A percentile compares a stretch with the other conserved stretches of the same genome.
Conservation (phyloP, 495 filamentous ascomycete genomes). For the Annulohypoxylon bovei region DNA sequence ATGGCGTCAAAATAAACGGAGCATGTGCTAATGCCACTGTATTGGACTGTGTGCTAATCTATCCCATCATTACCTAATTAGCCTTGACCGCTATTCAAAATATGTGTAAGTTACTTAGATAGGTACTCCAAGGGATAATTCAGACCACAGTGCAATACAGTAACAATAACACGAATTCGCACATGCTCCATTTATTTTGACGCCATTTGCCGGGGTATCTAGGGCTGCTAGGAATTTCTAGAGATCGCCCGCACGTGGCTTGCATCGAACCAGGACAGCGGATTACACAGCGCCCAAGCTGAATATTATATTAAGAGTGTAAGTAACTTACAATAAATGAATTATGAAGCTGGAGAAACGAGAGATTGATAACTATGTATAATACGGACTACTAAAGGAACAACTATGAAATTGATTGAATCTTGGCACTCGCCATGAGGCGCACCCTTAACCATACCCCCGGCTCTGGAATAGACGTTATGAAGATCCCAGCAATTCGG, state of each 20-base stretch:
- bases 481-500: conserved; percentile 26
- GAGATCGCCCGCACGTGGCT: conserved; percentile 39
- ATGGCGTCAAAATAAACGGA: too few relatives aligned
- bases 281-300: conserved; percentile 29
- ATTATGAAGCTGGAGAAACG: conserved; percentile 11
- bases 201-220: too few relatives aligned
- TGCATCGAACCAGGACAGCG: conserved; percentile 32
- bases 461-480: conserved; percentile 25
- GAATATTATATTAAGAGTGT: conserved; percentile 13
- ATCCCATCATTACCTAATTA: too few relatives aligned
- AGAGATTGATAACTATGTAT: conserved; percentile 13
- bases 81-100: too few relatives aligned
- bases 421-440: conserved; percentile 34
- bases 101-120: too few relatives aligned
- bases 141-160: too few relatives aligned
- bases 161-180: too few relatives aligned
- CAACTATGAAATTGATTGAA: conserved; percentile 34
- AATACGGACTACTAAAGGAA: conserved; percentile 7
- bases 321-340: neutral
- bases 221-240: conserved; percentile 16
- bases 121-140: too few relatives aligned
- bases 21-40: too few relatives aligned
- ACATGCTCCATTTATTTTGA: too few relatives aligned
- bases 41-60: too few relatives aligned
- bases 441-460: conserved; percentile 17